Evolutionary conservation across 2,329 filamentous ascomycete genomes (phyloP), one percentile per base, ranked within the genome.

Genomic region (Cytospora schulzeri): DNA sequence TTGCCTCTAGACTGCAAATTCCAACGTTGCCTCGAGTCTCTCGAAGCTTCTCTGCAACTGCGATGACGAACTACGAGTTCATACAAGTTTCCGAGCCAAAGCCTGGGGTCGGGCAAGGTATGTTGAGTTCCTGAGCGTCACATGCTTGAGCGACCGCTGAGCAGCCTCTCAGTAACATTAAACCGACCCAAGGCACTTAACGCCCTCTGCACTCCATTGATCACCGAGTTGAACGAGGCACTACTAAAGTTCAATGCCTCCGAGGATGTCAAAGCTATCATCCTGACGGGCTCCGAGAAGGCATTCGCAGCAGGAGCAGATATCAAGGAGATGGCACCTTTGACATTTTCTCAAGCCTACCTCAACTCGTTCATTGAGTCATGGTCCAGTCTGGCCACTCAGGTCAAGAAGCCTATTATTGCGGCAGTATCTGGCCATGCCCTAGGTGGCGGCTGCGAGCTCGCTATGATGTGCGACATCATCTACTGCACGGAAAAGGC

Each of bases 261-360:
- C 68, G 83, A 88, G 63, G 82, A 84, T 35, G 89, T 93, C 69
- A 86, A 87, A 12, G 90, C 89, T 70, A 92, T 96, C 71, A 78
- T 99, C 65, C 83, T 99, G 65, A 97, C 95, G 1, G 95, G 95
- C 62, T 96, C 90, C 54, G 83, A 92, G 69, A 92, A 90, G 77
- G 93, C 94, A 51, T 99, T 97, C 74, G 94, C 94, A 33, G 94
- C 95, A 53, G 95, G 95, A 59, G 95, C 95, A 67, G 95, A 99
- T 78, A 99, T 99, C 82, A 98, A 98, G 79, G 95, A 99, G 79
- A 99, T 99, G 95, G 91, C 92, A 33, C 89, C 92, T 66, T 87
- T 97, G 48, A 93, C 89, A 62, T 99, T 99, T 79, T 86, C 91
- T 68, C 82, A 89, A 69, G 94, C 95, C 48, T 98, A 97, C 81